Evolutionary conservation across 345 rosid genomes (phyloP).

Genomic region (Trapa bicornis): DNA sequence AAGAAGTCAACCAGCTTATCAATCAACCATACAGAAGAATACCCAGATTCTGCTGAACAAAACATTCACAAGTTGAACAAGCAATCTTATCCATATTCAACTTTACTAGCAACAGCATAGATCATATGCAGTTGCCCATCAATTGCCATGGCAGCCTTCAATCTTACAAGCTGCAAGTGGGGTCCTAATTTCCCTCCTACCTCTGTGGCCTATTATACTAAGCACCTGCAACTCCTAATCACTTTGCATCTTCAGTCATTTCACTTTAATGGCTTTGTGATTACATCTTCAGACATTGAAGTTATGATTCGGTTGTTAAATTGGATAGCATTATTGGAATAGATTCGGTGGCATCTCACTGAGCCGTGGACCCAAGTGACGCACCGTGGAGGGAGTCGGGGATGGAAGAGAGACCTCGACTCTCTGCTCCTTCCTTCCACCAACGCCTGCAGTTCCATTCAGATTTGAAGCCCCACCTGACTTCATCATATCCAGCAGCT

Average conservation of each 20-base stretch:
- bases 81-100: background rate
- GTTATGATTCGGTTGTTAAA: background rate
- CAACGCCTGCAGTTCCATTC: slow-evolving; percentile 15
- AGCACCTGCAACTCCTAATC: background rate
- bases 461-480: slow-evolving; percentile 22
- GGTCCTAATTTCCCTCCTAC: background rate
- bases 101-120: background rate
- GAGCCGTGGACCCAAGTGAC: slow-evolving; percentile 37
- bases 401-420: slow-evolving; percentile 92
- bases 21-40: background rate
- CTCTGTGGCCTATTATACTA: background rate
- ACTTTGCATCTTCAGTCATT: background rate
- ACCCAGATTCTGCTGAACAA: background rate
- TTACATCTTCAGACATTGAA: background rate
- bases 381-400: slow-evolving; percentile 95
- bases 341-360: slow-evolving; percentile 11
- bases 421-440: slow-evolving; percentile 40
- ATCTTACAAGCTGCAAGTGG: background rate
- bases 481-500: slow-evolving; percentile 70
- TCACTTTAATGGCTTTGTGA: background rate
- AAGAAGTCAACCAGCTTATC: background rate
- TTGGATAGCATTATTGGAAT: slow-evolving; percentile 3
- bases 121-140: background rate
- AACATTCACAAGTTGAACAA: background rate
- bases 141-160: background rate